Evolutionary conservation across 2,329 filamentous ascomycete genomes (phyloP).

Genomic region (Hymenoscyphus scutula): DNA sequence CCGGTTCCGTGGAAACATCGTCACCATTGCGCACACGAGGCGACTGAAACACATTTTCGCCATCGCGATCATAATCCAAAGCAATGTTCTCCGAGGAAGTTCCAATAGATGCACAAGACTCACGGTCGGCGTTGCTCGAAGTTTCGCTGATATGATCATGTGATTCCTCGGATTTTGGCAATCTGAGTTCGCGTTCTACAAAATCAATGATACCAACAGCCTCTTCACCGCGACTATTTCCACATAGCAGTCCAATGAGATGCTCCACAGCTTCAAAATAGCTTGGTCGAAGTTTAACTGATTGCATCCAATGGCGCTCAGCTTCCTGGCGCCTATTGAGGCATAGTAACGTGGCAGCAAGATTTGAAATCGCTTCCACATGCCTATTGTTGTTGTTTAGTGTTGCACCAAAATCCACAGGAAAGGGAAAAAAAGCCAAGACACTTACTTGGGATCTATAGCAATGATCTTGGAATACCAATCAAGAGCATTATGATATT

Average conservation of each 20-base stretch:
- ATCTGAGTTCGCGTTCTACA: constrained; percentile 71
- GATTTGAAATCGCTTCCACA: constrained; percentile 90
- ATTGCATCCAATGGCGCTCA: constrained; percentile 78
- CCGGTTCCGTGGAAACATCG: constrained; percentile 27
- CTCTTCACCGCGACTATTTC: constrained; percentile 75
- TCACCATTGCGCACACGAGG: constrained; percentile 21
- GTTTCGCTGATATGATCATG: constrained; percentile 58
- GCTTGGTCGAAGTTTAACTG: constrained; percentile 78
- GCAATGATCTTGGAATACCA: constrained; percentile 68
- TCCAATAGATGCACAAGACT: constrained; percentile 28
- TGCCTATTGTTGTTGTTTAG: constrained; percentile 45
- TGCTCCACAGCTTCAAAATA: constrained; percentile 96
- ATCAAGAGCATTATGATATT: constrained; percentile 72
- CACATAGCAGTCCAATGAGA: constrained; percentile 82
- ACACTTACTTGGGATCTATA: constrained; percentile 53
- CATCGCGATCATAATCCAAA: constrained; percentile 33
- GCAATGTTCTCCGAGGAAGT: constrained; percentile 30
- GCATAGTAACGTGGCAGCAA: constrained; percentile 84
- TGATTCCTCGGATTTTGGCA: constrained; percentile 46
- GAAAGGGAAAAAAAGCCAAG: background rate
- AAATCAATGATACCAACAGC: constrained; percentile 84
- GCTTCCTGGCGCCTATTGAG: constrained; percentile 81
- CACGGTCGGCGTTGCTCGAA: constrained; percentile 48
- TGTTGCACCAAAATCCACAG: background rate
- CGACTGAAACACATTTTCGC: constrained; percentile 22